Evolutionary conservation across 352 stramenopile species (phyloP).

Genomic region (Pilasporangium apinafurcum): DNA sequence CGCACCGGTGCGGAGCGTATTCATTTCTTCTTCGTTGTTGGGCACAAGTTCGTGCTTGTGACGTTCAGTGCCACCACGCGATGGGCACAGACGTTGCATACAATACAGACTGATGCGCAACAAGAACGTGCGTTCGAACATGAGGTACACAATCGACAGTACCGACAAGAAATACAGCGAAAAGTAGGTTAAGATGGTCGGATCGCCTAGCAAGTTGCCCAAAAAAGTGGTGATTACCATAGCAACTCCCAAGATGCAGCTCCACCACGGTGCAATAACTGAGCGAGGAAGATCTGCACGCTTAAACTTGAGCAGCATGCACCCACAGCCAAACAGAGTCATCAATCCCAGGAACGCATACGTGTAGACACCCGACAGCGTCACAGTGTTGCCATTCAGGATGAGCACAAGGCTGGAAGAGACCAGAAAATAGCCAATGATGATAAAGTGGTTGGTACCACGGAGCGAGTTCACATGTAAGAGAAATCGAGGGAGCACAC

Average conservation of each 20-base stretch:
- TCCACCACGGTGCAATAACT: constrained; percentile 86
- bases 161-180: constrained; percentile 85
- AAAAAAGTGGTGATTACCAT: constrained; percentile 85
- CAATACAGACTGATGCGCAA: constrained; percentile 77
- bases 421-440: constrained; percentile 88
- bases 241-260: constrained; percentile 68
- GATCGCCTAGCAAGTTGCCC: constrained; percentile 80
- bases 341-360: constrained; percentile 95
- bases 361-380: constrained; percentile 92
- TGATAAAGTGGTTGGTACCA: constrained; percentile 90
- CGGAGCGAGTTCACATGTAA: constrained; percentile 77
- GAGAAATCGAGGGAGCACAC: constrained; percentile 75
- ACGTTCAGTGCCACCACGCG: constrained; percentile 20
- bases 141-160: constrained; percentile 76
- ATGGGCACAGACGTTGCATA: constrained; percentile 71
- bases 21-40: constrained; percentile 30
- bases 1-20: constrained; percentile 64
- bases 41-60: constrained; percentile 14
- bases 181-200: constrained; percentile 86
- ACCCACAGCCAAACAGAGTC: constrained; percentile 90
- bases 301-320: constrained; percentile 95
- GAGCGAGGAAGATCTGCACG: constrained; percentile 82
- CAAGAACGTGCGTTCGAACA: constrained; percentile 87
- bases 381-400: constrained; percentile 88
- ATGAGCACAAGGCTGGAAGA: constrained; percentile 86